Percentiles rank a stretch among this genome's conserved stretches.
phyloP scores from a whole-genome alignment of 352 stramenopile genomes.

The Phytopythium oedochilum region DNA sequence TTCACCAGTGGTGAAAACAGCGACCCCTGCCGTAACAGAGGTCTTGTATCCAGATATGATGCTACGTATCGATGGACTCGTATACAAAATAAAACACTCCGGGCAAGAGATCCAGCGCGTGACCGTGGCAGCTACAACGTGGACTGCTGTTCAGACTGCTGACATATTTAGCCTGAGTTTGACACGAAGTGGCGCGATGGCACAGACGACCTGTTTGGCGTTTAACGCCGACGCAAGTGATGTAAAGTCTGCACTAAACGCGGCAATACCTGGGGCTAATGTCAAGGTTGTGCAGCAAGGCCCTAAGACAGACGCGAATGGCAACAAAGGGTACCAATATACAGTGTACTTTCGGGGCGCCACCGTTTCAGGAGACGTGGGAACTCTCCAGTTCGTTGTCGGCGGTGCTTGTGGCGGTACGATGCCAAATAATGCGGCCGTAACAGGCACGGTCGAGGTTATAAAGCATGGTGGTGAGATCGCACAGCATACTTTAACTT shows the following conservation, averaged over 20 bases:
- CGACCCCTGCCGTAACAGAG: conserved; percentile 26
- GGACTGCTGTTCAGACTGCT: conserved; percentile 9
- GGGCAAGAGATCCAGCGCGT: conserved; percentile 90
- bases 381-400: conserved; percentile 19
- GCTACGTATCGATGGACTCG: conserved; percentile 85
- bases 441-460: conserved; percentile 23
- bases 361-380: conserved; percentile 81
- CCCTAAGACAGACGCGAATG: conserved; percentile 24
- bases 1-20: conserved; percentile 45
- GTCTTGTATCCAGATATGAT: conserved; percentile 75
- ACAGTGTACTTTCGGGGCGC: conserved; percentile 91
- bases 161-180: conserved; percentile 38
- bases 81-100: conserved; percentile 84
- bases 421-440: conserved; percentile 6
- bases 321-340: conserved; percentile 80
- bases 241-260: conserved; percentile 12
- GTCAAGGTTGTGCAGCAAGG: conserved; percentile 55
- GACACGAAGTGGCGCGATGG: conserved; percentile 20
- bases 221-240: conserved; percentile 23
- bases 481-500: conserved; percentile 70
- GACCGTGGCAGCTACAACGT: conserved; percentile 25
- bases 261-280: conserved; percentile 15
- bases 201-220: conserved; percentile 33
- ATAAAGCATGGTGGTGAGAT: conserved; percentile 74
- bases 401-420: conserved; percentile 15